Evolutionary conservation across 1,284 basidiomycete species (phyloP), one percentile per base, ranked within the genome.

Genomic region (Golubevia sp.): DNA sequence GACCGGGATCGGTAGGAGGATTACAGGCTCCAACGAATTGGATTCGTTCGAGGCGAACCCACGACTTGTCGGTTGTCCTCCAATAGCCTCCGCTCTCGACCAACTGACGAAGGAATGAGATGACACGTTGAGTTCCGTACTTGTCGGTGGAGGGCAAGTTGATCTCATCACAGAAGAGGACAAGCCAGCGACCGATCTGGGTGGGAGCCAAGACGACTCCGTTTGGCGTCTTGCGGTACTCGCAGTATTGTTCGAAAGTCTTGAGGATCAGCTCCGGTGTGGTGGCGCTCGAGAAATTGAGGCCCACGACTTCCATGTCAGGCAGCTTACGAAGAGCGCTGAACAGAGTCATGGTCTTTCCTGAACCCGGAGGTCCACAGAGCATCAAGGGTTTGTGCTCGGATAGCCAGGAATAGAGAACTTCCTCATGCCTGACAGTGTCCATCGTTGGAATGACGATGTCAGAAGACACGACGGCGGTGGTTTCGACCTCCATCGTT

Each of bases 321-420:
- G 95, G 94, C 52, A 99, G 88, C 85, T 99, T 99, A 62, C 97
- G 91, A 34, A 99, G 88, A 3, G 97, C 97, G 71, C 94, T 97
- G 86, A 99, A 98, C n/a, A 99, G 87, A 0, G 97, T 99, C 97
- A 99, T 99, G 3, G 97, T 99, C 87, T 99, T 99, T 49, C 97
- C 97, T 24, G 96, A 98, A 79, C 97, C 97, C 5, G 97, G 97
- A 76, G 97, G 97, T 55, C 97, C 97, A 83, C 97, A 99, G 23
- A 99, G 88, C 90, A 99, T 93, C 61, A 99, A 88, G 3, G 97
- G 97, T 84, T 98, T 98, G 86, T 99, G 96, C 84, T 99, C 97
- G 0, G 94, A 95, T 1, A 99, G 87, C 95, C 96, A 99, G 0
- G 94, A 97, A 84, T 99, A 99, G 1, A 99, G 86, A 26, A 99